Evolutionary conservation across 768 basidiomycete genomes (phyloP).

Genomic region (Auriculariales sp.): DNA sequence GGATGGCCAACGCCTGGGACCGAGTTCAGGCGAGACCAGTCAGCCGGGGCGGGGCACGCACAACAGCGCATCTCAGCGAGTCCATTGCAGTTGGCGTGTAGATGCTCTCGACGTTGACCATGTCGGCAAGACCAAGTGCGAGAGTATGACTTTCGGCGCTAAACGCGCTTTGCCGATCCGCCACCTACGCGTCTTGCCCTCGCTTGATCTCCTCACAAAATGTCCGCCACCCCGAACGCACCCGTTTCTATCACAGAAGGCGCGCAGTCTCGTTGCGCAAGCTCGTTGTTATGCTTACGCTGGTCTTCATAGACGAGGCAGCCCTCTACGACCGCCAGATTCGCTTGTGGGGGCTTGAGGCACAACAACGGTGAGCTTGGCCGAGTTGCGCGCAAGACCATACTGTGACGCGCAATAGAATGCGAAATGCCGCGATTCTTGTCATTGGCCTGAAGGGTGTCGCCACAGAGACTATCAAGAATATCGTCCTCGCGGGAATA

Average conservation of each 20-base stretch:
- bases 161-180: too few relatives aligned
- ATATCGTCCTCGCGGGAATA: conserved; percentile 92
- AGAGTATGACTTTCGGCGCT: too few relatives aligned
- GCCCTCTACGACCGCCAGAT: conserved; percentile 95
- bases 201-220: too few relatives aligned
- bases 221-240: too few relatives aligned
- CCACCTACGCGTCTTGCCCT: too few relatives aligned
- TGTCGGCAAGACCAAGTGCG: too few relatives aligned
- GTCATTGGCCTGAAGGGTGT: conserved; percentile 66
- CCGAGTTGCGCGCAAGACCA: neutral
- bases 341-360: conserved; percentile 94
- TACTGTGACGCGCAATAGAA: conserved; percentile 35
- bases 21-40: too few relatives aligned
- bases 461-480: conserved; percentile 92
- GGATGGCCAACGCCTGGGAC: too few relatives aligned
- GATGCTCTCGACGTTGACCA: too few relatives aligned
- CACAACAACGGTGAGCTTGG: conserved; percentile 68
- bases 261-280: conserved; percentile 11
- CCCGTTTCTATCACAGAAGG: conserved; percentile 17
- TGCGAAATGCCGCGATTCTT: conserved; percentile 86
- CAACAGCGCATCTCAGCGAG: too few relatives aligned
- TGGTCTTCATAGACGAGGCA: conserved; percentile 34
- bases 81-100: too few relatives aligned
- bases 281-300: neutral
- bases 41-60: too few relatives aligned